Evolutionary conservation across 768 basidiomycete genomes (phyloP), one percentile per base, ranked within the genome.

Genomic region (Suillus subluteus): DNA sequence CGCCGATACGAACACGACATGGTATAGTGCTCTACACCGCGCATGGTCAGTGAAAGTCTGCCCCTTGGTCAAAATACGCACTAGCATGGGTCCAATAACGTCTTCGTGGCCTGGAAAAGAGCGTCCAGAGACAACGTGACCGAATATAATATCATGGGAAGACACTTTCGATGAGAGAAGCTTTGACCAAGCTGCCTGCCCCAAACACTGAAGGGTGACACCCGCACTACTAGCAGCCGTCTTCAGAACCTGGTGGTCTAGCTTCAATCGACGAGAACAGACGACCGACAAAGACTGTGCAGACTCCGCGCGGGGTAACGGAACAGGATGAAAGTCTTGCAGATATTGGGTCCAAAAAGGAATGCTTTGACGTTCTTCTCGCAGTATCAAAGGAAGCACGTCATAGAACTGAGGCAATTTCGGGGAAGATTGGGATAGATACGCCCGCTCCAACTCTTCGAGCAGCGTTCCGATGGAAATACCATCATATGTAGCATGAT

Each of bases 401-500:
- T 77, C 78, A 58, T 76, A 72, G 66, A 83, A 84, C 46, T 82
- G 81, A 3, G 58, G 63, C 0, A 69, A 37, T n/a, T 40, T 38
- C 2, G 66, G 38, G 44, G 52, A 68, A 37, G 46, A 67, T 48
- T 40, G 63, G 26, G 71, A 72, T 37, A 58, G 62, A 65, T 84
- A 84, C 11, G 77, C 59, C 18, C 64, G 58, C 52, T 78, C 70
- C 2, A 84, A 73, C 35, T 71, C 63, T 13, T 75, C 66, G 15
- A 83, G 66, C 8, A 85, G 73, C 35, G 70, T 73, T n/a, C 72
- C 72, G 21, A 84, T 68, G 13, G 84, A 82, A 35, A 80, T 56
- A 13, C 84, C 84, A 65, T 85, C 84, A 64, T 85, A 85, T 23
- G 84, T 66, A 4, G 83, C 82, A 68, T 85, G 84, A 68, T 85